phyloP scores from a whole-genome alignment of 2,329 filamentous ascomycete species.

The Ceratocystis lukuohia region DNA sequence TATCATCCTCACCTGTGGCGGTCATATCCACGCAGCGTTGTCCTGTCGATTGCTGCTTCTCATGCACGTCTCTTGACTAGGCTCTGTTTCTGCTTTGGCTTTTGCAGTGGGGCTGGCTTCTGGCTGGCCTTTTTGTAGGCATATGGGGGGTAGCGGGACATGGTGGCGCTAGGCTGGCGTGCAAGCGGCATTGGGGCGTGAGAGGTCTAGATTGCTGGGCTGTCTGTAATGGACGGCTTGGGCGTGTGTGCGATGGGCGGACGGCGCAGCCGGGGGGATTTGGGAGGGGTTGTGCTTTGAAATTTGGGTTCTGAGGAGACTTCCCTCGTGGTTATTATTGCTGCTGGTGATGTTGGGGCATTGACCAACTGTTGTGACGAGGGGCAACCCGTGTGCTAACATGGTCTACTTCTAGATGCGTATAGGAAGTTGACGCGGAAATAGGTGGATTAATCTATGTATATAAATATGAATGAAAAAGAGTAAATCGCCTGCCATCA shows the following conservation, averaged over 20 bases:
- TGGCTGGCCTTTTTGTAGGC: background rate
- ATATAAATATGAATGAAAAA: background rate
- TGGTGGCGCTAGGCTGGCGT: background rate
- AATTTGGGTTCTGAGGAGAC: slow-evolving; percentile 28
- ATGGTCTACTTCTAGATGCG: background rate
- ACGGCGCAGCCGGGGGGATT: slow-evolving; percentile 22
- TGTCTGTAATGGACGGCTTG: slow-evolving; percentile 16
- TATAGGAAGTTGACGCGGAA: background rate
- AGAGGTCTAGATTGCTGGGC: background rate
- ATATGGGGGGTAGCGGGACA: background rate
- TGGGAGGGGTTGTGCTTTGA: slow-evolving; percentile 30
- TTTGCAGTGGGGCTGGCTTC: background rate
- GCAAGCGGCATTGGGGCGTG: background rate
- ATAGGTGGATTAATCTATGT: background rate
- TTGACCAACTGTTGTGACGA: background rate
- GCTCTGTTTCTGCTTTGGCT: background rate
- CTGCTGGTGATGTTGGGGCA: too few relatives aligned
- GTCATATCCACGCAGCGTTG: background rate
- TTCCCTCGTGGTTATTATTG: slow-evolving; percentile 4
- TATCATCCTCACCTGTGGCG: background rate
- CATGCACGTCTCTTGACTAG: slow-evolving; percentile 7
- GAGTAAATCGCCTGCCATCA: background rate
- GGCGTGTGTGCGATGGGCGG: slow-evolving; percentile 14
- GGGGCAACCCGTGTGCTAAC: background rate
- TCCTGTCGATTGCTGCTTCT: slow-evolving; percentile 10